Conservation (phyloP, 1,139 yeast species). For the Yamadazyma atmosphaerica region DNA sequence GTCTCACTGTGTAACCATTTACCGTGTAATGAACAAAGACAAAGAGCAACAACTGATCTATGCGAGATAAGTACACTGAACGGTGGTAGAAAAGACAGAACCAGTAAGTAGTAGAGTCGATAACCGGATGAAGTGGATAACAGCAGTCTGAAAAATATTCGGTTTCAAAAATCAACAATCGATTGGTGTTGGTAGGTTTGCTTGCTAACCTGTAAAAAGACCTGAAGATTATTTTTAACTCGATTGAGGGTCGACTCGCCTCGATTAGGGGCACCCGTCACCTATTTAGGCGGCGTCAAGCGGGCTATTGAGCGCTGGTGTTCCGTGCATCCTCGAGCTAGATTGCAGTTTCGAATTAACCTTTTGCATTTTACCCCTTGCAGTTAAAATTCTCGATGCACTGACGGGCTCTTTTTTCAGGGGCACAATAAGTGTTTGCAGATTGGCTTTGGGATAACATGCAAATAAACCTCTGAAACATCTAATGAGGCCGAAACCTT, state of each 20-base stretch:
- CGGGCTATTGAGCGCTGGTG: too few species aligned
- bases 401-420: too few species aligned
- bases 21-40: neutral
- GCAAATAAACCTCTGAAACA: neutral
- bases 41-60: neutral
- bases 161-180: too few species aligned
- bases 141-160: too few species aligned
- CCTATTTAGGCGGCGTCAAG: neutral
- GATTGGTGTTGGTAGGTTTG: too few species aligned
- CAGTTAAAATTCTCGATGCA: neutral
- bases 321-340: too few species aligned
- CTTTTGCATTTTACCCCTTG: neutral
- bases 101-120: too few species aligned
- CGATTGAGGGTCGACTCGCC: neutral
- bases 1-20: conserved; percentile 1
- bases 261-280: neutral
- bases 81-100: too few species aligned
- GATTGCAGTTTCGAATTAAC: neutral
- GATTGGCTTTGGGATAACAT: neutral
- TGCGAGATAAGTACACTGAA: too few species aligned
- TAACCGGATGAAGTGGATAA: too few species aligned
- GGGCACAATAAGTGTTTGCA: neutral
- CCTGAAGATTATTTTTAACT: neutral
- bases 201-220: neutral
- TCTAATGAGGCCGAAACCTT: too few species aligned